Percentiles rank a stretch among this genome's conserved stretches.
phyloP scores from a whole-genome alignment of 2,329 filamentous ascomycete genomes.

The Monosporascus sp. region DNA sequence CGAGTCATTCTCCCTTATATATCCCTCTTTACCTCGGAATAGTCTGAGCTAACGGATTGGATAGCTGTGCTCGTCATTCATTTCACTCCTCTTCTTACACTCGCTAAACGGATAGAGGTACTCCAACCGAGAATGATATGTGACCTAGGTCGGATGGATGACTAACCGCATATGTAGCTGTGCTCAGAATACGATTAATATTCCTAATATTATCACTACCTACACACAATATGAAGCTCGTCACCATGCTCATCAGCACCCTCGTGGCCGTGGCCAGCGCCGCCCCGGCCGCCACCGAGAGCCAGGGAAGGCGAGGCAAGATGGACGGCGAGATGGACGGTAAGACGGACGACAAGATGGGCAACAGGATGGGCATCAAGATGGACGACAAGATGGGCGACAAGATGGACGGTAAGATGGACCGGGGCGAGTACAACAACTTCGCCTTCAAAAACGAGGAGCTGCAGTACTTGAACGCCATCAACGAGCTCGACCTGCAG shows the following conservation, averaged over 20 bases:
- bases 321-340: no score
- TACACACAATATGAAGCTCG: conserved; percentile 44
- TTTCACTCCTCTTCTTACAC: conserved; percentile 36
- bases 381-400: no score
- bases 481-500: conserved; percentile 26
- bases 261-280: conserved; percentile 40
- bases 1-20: conserved; percentile 18
- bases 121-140: background rate
- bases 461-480: conserved; percentile 29
- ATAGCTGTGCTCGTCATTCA: conserved; percentile 45
- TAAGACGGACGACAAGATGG: no score
- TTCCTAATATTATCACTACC: conserved; percentile 23
- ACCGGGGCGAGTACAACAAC: conserved; percentile 29
- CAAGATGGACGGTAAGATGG: no score
- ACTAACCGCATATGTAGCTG: conserved; percentile 32
- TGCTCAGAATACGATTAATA: conserved; percentile 35
- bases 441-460: conserved; percentile 30
- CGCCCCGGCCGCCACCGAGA: conserved; percentile 29
- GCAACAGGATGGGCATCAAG: no score
- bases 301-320: conserved; percentile 15
- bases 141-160: background rate
- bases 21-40: conserved; percentile 1
- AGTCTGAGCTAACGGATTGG: conserved; percentile 15
- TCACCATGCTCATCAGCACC: conserved; percentile 38
- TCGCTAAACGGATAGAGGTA: conserved; percentile 36